These are phyloP conservation scores for Lentinula guzmanii DNA, from an alignment of 768 basidiomycete genomes.

Conservation along the genomic window DNA sequence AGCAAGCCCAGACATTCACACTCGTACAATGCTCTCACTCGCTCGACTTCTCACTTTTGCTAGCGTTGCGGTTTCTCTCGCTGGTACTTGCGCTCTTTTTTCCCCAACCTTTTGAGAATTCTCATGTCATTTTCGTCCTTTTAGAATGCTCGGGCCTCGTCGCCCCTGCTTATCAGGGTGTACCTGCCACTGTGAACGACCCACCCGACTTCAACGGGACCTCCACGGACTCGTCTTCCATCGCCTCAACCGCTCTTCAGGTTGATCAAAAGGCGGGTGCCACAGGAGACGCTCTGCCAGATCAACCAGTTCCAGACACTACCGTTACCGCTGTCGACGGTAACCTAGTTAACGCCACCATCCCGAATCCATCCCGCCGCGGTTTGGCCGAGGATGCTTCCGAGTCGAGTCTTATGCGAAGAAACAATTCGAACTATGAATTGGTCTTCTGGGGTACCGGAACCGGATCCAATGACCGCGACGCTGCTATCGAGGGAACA, in stretches of 20 bases:
- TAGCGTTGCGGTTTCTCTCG: background rate
- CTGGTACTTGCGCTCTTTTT: background rate
- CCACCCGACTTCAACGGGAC: constrained; percentile 5
- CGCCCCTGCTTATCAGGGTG: background rate
- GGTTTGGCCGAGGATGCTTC: background rate
- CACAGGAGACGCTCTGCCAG: constrained; percentile 9
- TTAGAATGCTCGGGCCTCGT: background rate
- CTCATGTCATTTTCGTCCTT: background rate
- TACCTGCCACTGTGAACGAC: background rate
- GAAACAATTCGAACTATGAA: constrained; percentile 10
- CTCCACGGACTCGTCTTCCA: constrained; percentile 12
- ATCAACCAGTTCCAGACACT: constrained; percentile 9
- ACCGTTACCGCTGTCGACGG: constrained; percentile 16
- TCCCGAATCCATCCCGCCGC: background rate
- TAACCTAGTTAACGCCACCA: constrained; percentile 5
- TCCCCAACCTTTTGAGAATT: background rate
- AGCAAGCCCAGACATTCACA: background rate
- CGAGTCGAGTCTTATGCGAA: background rate
- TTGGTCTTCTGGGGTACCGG: constrained; percentile 13
- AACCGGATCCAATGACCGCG: constrained; percentile 7
- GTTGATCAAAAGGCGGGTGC: constrained; percentile 14
- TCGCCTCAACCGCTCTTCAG: constrained; percentile 10
- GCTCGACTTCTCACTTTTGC: background rate
- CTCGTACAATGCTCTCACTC: background rate
- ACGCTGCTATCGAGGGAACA: constrained; percentile 14